These are phyloP conservation scores for Candida krabiensis DNA, from an alignment of 805 yeast genomes.

Conservation along the genomic window DNA sequence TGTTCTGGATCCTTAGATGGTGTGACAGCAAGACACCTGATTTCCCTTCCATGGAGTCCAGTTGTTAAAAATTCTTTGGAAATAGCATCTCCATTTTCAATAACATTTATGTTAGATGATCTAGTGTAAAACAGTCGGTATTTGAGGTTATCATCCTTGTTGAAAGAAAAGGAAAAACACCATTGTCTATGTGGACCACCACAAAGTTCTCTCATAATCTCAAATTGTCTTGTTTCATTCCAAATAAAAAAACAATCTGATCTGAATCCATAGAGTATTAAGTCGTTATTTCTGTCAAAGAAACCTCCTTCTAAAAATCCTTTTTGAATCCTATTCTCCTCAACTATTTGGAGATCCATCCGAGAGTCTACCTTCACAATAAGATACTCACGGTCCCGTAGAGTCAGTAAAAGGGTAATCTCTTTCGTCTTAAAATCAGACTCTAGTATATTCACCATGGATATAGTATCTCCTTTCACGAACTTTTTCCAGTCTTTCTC, in stretches of 20 bases:
- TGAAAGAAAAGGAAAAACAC: slow-evolving; percentile 43
- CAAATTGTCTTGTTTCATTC: slow-evolving; percentile 77
- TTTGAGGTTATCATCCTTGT: slow-evolving; percentile 20
- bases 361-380: slow-evolving; percentile 32
- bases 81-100: slow-evolving; percentile 27
- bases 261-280: slow-evolving; percentile 77
- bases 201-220: slow-evolving; percentile 67
- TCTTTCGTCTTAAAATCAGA: slow-evolving; percentile 8
- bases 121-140: slow-evolving; percentile 59
- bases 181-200: slow-evolving; percentile 93
- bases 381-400: slow-evolving; percentile 67
- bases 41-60: slow-evolving; percentile 92
- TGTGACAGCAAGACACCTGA: slow-evolving; percentile 65
- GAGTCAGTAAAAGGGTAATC: slow-evolving; percentile 45
- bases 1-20: slow-evolving; percentile 29
- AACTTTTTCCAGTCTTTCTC: slow-evolving; percentile 44
- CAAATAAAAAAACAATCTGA: slow-evolving; percentile 76
- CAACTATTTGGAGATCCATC: slow-evolving; percentile 11
- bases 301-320: slow-evolving; percentile 83
- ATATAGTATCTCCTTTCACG: slow-evolving; percentile 66
- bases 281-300: slow-evolving; percentile 41
- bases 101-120: slow-evolving; percentile 47
- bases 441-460: slow-evolving; percentile 47
- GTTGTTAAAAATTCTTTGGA: slow-evolving; percentile 37
- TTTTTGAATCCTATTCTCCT: slow-evolving; percentile 60